Conservation (phyloP, 768 basidiomycete genomes). For the Agaricus bisporus region DNA sequence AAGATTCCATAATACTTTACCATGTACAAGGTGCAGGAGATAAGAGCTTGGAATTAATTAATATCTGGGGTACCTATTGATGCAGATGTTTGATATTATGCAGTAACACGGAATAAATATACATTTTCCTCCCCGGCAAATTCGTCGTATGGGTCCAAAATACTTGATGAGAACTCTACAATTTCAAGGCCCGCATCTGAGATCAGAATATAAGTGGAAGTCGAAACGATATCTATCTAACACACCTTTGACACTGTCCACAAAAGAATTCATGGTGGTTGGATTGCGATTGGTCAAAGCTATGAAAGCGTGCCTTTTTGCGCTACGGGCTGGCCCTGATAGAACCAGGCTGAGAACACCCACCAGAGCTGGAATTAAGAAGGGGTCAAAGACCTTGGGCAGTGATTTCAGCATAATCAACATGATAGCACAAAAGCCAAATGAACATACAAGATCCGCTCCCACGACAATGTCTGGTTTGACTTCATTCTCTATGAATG, state of each 20-base stretch:
- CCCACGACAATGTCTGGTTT: slow-evolving; percentile 59
- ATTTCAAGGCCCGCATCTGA: slow-evolving; percentile 12
- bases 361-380: slow-evolving; percentile 51
- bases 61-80: neutral
- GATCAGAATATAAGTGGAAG: neutral
- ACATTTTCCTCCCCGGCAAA: slow-evolving; percentile 22
- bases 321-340: slow-evolving; percentile 13
- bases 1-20: no score
- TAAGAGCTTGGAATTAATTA: no score
- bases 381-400: slow-evolving; percentile 61
- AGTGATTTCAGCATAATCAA: neutral
- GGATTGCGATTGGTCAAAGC: slow-evolving; percentile 55
- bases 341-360: slow-evolving; percentile 42
- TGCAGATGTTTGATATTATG: neutral
- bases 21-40: no score
- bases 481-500: slow-evolving; percentile 35
- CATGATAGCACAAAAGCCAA: neutral
- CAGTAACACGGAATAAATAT: slow-evolving; percentile 38
- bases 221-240: slow-evolving; percentile 8
- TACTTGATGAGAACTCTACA: slow-evolving; percentile 12
- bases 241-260: slow-evolving; percentile 25
- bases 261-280: slow-evolving; percentile 43
- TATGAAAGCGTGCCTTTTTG: slow-evolving; percentile 31
- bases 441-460: slow-evolving; percentile 50
- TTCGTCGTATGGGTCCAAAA: slow-evolving; percentile 21